Evolutionary conservation across 768 basidiomycete genomes (phyloP), one percentile per base, ranked within the genome.

Genomic region (Paxillus ammoniavirescens): DNA sequence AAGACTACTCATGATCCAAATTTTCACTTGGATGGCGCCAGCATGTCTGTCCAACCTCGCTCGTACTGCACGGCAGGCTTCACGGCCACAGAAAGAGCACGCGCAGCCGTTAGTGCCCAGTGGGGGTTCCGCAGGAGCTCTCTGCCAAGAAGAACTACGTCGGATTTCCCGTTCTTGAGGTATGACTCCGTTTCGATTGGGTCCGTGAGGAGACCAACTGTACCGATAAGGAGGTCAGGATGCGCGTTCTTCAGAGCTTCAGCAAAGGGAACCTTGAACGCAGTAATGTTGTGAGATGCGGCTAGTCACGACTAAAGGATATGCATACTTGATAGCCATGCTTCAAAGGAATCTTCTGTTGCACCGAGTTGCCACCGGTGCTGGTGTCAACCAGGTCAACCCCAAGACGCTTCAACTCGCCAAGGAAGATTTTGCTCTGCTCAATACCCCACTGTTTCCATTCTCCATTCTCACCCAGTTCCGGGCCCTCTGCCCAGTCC

Each of bases 341-440:
- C 8, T 58, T 8, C 66, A 56, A 37, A 1, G 70, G 47, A 48
- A 92, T 86, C 60, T 84, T 78, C 67, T 89, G 85, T 48, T 76
- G 60, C 4, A 56, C 65, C 74, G 80, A 86, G 59, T 86, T 85
- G 3, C 88, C 88, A 13, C 87, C 90, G 2, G 78, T 77, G 38
- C 80, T 83, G 45, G 78, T 78, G 67, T 95, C 89, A 47, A 95
- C 66, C n/a, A 95, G 72, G 64, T 93, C 91, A 12, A 92, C 76
- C 8, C 86, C 88, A 5, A 83, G 58, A 50, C 81, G 74, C 61
- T 79, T 66, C 61, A 92, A 65, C 64, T 82, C 77, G 13, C 77
- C 76, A 2, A 76, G 75, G 30, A 84, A 75, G 33, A 84, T 61
- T 31, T 75, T 83, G 65, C 80, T 88, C 69, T 93, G 91, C 63